Evolutionary conservation across 495 filamentous ascomycete species (phyloP).

Genomic region (Penicillium fimorum): DNA sequence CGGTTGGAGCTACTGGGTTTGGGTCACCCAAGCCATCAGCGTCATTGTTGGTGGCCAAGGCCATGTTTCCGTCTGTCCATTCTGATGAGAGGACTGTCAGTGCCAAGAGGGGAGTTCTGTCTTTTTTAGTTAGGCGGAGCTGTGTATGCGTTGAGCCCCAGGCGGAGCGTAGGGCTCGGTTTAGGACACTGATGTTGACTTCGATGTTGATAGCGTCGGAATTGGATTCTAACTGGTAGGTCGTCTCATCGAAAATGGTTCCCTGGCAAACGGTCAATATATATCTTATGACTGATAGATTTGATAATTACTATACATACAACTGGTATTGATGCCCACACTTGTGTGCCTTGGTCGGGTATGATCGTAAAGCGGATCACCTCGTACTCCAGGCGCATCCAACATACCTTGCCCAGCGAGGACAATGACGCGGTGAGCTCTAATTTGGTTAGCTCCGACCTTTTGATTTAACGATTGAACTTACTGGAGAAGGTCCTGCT

Average conservation of each 20-base stretch:
- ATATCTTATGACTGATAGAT: not conserved
- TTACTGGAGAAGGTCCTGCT: conserved; percentile 81
- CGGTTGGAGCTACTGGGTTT: conserved; percentile 18
- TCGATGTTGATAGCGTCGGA: conserved; percentile 87
- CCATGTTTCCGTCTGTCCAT: conserved; percentile 45
- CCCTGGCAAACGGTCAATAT: conserved; percentile 47
- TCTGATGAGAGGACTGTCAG: conserved; percentile 72
- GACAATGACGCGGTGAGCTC: conserved; percentile 82
- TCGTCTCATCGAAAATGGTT: conserved; percentile 74
- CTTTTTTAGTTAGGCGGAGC: conserved; percentile 89
- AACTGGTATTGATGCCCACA: conserved; percentile 69
- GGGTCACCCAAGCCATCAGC: conserved; percentile 11
- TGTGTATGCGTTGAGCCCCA: conserved; percentile 70
- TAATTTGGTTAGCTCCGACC: conserved; percentile 31
- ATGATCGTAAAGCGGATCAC: conserved; percentile 92
- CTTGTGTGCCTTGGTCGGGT: conserved; percentile 88
- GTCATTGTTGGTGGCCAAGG: conserved; percentile 43
- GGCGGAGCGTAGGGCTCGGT: conserved; percentile 84
- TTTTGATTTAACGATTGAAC: conserved; percentile 12
- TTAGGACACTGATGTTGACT: conserved; percentile 75
- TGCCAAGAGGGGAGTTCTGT: conserved; percentile 75
- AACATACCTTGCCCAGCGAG: conserved; percentile 87
- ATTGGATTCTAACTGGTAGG: conserved; percentile 80
- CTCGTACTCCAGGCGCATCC: conserved; percentile 85
- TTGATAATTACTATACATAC: conserved; percentile 47